A percentile compares a stretch with the other conserved stretches of the same genome.
Conservation (phyloP, 2,329 filamentous ascomycete genomes). For the Penicillium palitans region DNA sequence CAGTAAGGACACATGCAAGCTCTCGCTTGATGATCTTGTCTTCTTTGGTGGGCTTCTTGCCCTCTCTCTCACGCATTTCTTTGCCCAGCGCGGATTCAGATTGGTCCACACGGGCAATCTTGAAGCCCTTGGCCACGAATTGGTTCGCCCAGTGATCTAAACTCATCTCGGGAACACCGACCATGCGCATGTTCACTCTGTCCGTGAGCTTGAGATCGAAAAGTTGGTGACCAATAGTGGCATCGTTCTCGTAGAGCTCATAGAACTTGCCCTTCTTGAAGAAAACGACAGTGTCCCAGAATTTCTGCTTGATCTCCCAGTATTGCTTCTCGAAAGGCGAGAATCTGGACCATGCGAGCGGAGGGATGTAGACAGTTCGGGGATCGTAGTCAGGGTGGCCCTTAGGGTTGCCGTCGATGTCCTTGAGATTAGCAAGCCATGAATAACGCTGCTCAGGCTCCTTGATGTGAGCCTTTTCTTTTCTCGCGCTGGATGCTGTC, state of each 20-base stretch:
- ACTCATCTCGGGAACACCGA: constrained; percentile 92
- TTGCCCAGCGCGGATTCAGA: constrained; percentile 94
- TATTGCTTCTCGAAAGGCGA: constrained; percentile 97
- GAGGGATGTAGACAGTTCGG: constrained; percentile 85
- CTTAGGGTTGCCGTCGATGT: constrained; percentile 77
- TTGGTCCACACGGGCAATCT: constrained; percentile 94
- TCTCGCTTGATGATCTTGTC: constrained; percentile 94
- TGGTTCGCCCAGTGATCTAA: constrained; percentile 98
- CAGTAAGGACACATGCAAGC: constrained; percentile 84
- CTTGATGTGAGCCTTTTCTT: constrained; percentile 71
- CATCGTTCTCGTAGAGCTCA: constrained; percentile 96
- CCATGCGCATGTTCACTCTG: constrained; percentile 99
- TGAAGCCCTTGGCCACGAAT: constrained; percentile 96
- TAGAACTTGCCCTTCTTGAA: constrained; percentile 99
- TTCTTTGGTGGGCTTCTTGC: constrained; percentile 60
- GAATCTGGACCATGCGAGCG: constrained; percentile 75
- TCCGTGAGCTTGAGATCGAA: constrained; percentile 98
- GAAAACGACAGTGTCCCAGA: constrained; percentile 96
- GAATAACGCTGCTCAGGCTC: constrained; percentile 85
- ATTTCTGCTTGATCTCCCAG: constrained; percentile 98
- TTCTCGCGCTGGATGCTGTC: constrained; percentile 40
- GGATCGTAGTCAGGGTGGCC: constrained; percentile 88
- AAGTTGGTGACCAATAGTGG: constrained; percentile 90
- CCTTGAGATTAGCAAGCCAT: constrained; percentile 83
- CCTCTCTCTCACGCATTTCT: constrained; percentile 93